phyloP scores from a whole-genome alignment of 2,329 filamentous ascomycete genomes.

The Hypoxylon sp. region DNA sequence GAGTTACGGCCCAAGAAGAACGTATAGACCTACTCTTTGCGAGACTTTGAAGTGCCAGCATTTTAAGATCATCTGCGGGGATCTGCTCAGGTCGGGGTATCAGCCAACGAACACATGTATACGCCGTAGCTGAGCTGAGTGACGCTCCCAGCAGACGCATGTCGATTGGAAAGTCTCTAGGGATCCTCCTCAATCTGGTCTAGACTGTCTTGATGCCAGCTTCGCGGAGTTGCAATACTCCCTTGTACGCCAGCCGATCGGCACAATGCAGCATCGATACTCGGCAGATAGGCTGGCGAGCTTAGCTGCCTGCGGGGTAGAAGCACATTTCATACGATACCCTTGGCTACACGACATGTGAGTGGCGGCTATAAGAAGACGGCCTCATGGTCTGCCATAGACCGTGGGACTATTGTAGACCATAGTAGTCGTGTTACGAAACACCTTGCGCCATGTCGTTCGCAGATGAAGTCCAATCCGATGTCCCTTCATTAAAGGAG shows the following conservation, averaged over 20 bases:
- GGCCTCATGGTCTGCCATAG: neutral
- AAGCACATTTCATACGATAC: neutral
- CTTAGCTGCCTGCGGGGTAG: constrained; percentile 33
- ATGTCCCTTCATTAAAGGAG: constrained; percentile 48
- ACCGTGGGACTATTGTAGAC: neutral
- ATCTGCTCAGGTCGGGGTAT: neutral
- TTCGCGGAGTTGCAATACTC: constrained; percentile 9
- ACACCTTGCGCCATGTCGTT: constrained; percentile 27
- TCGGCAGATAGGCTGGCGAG: constrained; percentile 35
- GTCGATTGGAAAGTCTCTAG: constrained; percentile 4
- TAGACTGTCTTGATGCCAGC: constrained; percentile 6
- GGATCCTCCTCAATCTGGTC: neutral
- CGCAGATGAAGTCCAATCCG: constrained; percentile 38
- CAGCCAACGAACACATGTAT: neutral
- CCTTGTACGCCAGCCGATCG: constrained; percentile 21
- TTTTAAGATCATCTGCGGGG: neutral
- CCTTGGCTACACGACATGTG: constrained; percentile 10
- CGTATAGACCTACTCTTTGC: no score
- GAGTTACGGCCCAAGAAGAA: no score
- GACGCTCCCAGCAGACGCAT: neutral
- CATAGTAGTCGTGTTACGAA: neutral
- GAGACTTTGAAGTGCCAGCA: no score
- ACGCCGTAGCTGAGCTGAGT: neutral
- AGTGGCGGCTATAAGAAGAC: constrained; percentile 15
- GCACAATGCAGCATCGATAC: constrained; percentile 26